Evolutionary conservation across 2,329 filamentous ascomycete species (phyloP).

Genomic region (Penicillium hesseltinei): DNA sequence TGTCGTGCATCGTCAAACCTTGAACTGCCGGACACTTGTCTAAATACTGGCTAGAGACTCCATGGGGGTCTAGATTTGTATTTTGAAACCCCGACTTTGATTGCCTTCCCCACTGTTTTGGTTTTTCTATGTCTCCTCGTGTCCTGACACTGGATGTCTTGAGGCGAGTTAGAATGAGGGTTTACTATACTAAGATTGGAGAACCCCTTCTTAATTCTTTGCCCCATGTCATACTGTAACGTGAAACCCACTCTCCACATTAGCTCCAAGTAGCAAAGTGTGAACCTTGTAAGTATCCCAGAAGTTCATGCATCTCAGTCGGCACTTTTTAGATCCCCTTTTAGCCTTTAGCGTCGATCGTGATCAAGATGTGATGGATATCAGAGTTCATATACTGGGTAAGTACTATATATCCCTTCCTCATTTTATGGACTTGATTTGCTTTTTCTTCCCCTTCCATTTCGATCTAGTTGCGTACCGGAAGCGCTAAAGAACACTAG

Average conservation of each 20-base stretch:
- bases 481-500: slow-evolving; percentile 15
- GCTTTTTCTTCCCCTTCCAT: slow-evolving; percentile 16
- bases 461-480: slow-evolving; percentile 20
- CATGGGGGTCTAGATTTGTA: slow-evolving; percentile 3
- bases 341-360: slow-evolving; percentile 6
- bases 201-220: not conserved
- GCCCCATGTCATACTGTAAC: slow-evolving; percentile 4
- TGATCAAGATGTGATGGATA: slow-evolving; percentile 2
- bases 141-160: not conserved
- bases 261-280: not conserved
- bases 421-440: slow-evolving; percentile 16
- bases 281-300: slow-evolving; percentile 11
- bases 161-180: not conserved
- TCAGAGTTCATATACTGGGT: not conserved
- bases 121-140: not conserved
- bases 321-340: slow-evolving; percentile 3
- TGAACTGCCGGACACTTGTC: slow-evolving; percentile 8
- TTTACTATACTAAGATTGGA: not conserved
- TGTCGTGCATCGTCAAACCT: slow-evolving; percentile 25
- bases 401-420: not conserved
- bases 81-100: slow-evolving; percentile 8
- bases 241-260: slow-evolving; percentile 1
- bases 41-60: slow-evolving; percentile 6
- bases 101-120: not conserved
- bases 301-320: slow-evolving; percentile 14